phyloP scores from a whole-genome alignment of 1,284 basidiomycete genomes.

The Gomphus bonarii region DNA sequence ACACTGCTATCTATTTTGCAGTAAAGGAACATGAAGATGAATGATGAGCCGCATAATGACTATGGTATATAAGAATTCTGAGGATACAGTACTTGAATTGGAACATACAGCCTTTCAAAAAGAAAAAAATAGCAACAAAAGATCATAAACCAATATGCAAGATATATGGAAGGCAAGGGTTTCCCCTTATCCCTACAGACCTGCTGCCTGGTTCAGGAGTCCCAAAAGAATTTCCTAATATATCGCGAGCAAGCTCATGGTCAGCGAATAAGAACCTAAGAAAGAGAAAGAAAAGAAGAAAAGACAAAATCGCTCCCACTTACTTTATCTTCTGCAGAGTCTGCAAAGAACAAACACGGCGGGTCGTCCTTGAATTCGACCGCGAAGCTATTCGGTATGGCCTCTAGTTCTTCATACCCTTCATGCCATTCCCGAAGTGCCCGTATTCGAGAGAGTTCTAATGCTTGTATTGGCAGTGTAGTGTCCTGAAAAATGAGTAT shows the following conservation, averaged over 20 bases:
- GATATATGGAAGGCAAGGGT: not conserved
- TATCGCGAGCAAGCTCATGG: no score
- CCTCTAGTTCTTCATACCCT: constrained; percentile 61
- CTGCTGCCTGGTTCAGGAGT: constrained; percentile 14
- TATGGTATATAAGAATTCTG: no score
- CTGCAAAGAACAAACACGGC: constrained; percentile 53
- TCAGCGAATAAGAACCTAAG: no score
- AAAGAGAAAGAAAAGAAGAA: no score
- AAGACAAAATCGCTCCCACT: constrained; percentile 2
- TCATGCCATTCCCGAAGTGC: constrained; percentile 51
- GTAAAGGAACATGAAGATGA: no score
- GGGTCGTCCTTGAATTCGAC: constrained; percentile 44
- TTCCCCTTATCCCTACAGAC: constrained; percentile 9
- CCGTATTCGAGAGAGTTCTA: constrained; percentile 33
- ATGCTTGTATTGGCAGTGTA: constrained; percentile 34
- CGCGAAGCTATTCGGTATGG: constrained; percentile 61
- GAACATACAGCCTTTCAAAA: no score
- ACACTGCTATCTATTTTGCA: no score
- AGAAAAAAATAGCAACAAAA: no score
- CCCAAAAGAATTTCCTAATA: constrained; percentile 16
- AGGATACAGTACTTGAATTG: no score
- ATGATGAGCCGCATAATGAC: no score
- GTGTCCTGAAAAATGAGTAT: constrained; percentile 34
- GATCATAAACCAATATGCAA: no score
- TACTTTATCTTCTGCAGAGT: constrained; percentile 61